Evolutionary conservation across 2,329 filamentous ascomycete genomes (phyloP), one percentile per base, ranked within the genome.

Genomic region (Scopulariopsis brevicaulis): DNA sequence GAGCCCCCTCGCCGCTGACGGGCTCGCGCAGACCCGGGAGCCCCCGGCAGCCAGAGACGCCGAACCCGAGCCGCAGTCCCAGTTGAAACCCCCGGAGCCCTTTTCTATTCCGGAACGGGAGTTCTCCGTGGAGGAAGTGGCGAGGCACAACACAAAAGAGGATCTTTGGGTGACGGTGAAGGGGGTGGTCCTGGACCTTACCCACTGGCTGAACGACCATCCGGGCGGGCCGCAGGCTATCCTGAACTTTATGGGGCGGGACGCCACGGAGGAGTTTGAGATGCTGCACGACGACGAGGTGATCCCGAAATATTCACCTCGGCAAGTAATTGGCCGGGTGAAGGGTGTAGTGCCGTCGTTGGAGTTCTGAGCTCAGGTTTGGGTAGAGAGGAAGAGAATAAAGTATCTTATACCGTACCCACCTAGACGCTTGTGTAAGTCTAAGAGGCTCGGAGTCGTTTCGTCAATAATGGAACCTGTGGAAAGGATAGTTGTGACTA

Each of bases 271-370:
- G 79, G 88, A 87, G 83, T 99, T 99, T 68, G 93, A 96, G 77
- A 86, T 96, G 92, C 77, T 99, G 71, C 94, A 99, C 75, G 94
- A 99, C 70, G 94, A 99, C 67, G 92, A 96, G 78, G 94, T 97
- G 62, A 97, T 97, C 67, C 93, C 93, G 68, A 99, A 97, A 82
- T 99, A 99, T 72, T 93, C 94, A 8, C 85, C 90, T 8, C 79
- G 85, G 63, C 94, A 96, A 73, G 93, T 97, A 63, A 97, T 99
- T 73, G 94, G 94, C 61, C 82, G 89, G 60, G 90, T 99, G 65
- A 89, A 96, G 86, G 94, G 92, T 56, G 86, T 92, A 76, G 81
- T 87, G 70, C 81, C 89, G 50, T 90, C 83, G 57, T 79, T 96
- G 53, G 80, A 84, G 71, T 68, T 81, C 59, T 83, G 74, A 54